Evolutionary conservation across 257 asterid species (phyloP), one percentile per base, ranked within the genome.

Genomic region (Handroanthus guayacan): DNA sequence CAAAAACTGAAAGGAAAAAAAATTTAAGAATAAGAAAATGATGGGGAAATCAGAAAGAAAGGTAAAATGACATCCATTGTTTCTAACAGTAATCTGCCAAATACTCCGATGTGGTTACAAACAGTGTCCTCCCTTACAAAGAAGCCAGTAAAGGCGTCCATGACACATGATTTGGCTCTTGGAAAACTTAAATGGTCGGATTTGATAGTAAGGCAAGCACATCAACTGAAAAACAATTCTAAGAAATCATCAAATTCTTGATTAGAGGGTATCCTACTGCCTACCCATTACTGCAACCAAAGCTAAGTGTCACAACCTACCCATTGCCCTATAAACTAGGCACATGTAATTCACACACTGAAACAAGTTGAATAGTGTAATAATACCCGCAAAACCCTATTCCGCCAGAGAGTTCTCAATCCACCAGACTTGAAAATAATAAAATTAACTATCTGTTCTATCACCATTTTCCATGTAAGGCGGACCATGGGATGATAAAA

Each of bases 281-380:
- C 47, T 18, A 36, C 57, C 43, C 43, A 2, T 44, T 12, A 20
- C 37, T 36, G 62, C 47, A 62, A 13, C 62, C 70, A 20, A 61
- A 44, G 16, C 62, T 51, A 73, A 34, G 37, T 62, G 52, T 63
- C 54, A 62, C 47, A 47, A 72, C 47, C 34, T 13, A 44, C 38
- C 67, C 18, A 57, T 51, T 20, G n/a, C 13, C 3, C 31, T 56
- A 61, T 17, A 57, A 3, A 43, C 56, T 20, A 43, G 6, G 39
- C 16, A 11, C 8, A 7, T 16, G 10, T 43, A 43, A 38, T 36
- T 43, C 31, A 71, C 1, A 55, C 9, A 17, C 56, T 55, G 50
- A 52, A 73, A 50, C 72, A 62, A 63, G 67, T 39, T 52, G 60
- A 52, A 55, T 18, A 58, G 39, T 41, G 31, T 3, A 43, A 45